Conservation (phyloP, 495 filamentous ascomycete species). For the Aspergillus affinis region DNA sequence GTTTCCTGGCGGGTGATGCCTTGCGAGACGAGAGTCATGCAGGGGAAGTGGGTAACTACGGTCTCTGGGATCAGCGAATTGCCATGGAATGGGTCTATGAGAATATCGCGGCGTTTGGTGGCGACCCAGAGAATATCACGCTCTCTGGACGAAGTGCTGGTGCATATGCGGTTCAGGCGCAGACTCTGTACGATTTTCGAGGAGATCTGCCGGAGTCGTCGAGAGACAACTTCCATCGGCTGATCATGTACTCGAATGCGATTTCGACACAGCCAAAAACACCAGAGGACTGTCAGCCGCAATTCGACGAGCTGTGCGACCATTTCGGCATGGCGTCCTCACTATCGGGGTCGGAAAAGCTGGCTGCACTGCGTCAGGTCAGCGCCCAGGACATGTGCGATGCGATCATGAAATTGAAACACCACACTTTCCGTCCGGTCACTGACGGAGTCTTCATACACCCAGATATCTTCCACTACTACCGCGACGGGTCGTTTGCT, state of each 20-base stretch:
- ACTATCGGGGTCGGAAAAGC: slow-evolving; percentile 32
- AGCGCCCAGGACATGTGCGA: slow-evolving; percentile 28
- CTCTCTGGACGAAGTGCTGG: slow-evolving; percentile 61
- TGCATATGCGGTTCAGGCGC: slow-evolving; percentile 53
- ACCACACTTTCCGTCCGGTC: slow-evolving; percentile 47
- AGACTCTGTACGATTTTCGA: slow-evolving; percentile 46
- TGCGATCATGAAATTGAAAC: slow-evolving; percentile 32
- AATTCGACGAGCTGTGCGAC: slow-evolving; percentile 49
- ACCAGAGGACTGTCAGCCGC: slow-evolving; percentile 40
- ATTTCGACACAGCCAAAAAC: slow-evolving; percentile 48
- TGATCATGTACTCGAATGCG: slow-evolving; percentile 48
- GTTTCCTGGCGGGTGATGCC: slow-evolving; percentile 54
- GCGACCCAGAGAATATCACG: slow-evolving; percentile 58
- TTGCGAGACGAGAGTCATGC: slow-evolving; percentile 37
- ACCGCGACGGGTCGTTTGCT: slow-evolving; percentile 43
- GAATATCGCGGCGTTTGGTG: slow-evolving; percentile 56
- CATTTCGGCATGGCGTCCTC: slow-evolving; percentile 31
- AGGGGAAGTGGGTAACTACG: slow-evolving; percentile 56
- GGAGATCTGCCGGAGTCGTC: slow-evolving; percentile 17
- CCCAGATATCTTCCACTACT: slow-evolving; percentile 35
- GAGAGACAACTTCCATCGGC: slow-evolving; percentile 31
- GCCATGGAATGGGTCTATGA: slow-evolving; percentile 58
- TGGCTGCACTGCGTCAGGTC: slow-evolving; percentile 35
- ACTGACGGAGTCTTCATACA: slow-evolving; percentile 44
- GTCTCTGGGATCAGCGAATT: slow-evolving; percentile 59